These are phyloP conservation scores for Xylaria palmicola DNA, from an alignment of 495 filamentous ascomycete genomes.

Conservation along the genomic window DNA sequence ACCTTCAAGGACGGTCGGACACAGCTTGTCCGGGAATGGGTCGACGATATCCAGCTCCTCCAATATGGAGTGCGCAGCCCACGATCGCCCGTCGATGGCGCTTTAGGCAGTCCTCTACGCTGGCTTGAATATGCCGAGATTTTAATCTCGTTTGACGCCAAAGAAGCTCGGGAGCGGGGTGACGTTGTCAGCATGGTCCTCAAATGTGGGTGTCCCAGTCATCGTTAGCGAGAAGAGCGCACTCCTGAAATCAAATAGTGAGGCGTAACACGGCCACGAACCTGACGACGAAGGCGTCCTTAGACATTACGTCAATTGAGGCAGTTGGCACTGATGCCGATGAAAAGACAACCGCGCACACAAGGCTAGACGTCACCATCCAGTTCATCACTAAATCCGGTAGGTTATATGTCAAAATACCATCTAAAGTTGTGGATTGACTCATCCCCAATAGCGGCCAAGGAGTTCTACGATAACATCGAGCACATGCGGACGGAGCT, in stretches of 20 bases:
- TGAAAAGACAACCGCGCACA: background rate
- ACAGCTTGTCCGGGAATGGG: background rate
- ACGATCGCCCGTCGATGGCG: background rate
- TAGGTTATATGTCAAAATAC: background rate
- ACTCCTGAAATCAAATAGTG: background rate
- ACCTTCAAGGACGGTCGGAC: background rate
- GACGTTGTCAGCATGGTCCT: conserved; percentile 5
- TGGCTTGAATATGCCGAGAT: conserved; percentile 5
- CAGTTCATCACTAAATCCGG: conserved; percentile 8
- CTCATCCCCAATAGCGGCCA: background rate
- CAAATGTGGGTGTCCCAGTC: background rate
- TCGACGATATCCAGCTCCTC: conserved; percentile 7
- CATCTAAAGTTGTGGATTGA: background rate
- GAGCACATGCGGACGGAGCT: conserved; percentile 26
- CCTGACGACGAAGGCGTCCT: background rate
- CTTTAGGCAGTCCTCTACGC: background rate
- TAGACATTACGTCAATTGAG: background rate
- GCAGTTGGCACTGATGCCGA: background rate
- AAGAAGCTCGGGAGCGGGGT: background rate
- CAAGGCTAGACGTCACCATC: background rate
- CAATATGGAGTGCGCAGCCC: background rate
- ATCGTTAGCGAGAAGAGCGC: background rate
- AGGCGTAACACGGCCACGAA: background rate
- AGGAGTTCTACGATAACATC: conserved; percentile 15
- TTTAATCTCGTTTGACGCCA: conserved; percentile 1